Conservation (phyloP, 768 basidiomycete genomes). For the Boletus pseudo-olivaceus region DNA sequence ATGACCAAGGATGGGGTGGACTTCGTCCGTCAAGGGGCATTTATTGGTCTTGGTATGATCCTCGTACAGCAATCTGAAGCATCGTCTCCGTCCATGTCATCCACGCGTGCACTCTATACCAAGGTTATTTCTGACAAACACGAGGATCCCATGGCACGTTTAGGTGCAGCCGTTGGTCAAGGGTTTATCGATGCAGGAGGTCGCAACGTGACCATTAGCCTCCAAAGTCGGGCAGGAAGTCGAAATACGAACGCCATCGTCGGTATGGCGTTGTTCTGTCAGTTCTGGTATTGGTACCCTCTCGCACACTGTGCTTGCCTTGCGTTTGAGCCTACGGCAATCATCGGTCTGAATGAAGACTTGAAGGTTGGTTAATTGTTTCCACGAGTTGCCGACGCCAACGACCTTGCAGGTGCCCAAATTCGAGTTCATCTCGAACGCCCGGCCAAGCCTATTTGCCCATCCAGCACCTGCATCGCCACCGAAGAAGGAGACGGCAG, state of each 20-base stretch:
- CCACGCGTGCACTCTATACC: conserved; percentile 78
- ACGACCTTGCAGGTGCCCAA: conserved; percentile 72
- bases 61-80: conserved; percentile 95
- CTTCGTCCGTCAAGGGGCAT: conserved; percentile 97
- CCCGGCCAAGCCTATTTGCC: conserved; percentile 86
- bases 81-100: conserved; percentile 74
- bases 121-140: conserved; percentile 96
- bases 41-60: conserved; percentile 94
- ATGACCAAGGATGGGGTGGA: conserved; percentile 98
- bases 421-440: conserved; percentile 89
- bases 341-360: conserved; percentile 86
- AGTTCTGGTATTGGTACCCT: conserved; percentile 99
- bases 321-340: conserved; percentile 92
- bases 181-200: conserved; percentile 98
- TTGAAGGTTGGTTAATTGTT: conserved; percentile 57
- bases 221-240: conserved; percentile 91
- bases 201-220: conserved; percentile 89
- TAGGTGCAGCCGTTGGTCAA: conserved; percentile 94
- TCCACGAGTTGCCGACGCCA: background rate
- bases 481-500: conserved; percentile 86
- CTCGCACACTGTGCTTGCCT: conserved; percentile 89
- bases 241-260: conserved; percentile 92
- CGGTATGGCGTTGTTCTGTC: conserved; percentile 97
- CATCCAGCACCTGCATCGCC: conserved; percentile 86
- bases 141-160: conserved; percentile 98